Percentiles rank a stretch among this genome's conserved stretches.
These are phyloP conservation scores for Fusarium circinatum DNA, from an alignment of 2,329 filamentous ascomycete genomes.

Conservation along the genomic window DNA sequence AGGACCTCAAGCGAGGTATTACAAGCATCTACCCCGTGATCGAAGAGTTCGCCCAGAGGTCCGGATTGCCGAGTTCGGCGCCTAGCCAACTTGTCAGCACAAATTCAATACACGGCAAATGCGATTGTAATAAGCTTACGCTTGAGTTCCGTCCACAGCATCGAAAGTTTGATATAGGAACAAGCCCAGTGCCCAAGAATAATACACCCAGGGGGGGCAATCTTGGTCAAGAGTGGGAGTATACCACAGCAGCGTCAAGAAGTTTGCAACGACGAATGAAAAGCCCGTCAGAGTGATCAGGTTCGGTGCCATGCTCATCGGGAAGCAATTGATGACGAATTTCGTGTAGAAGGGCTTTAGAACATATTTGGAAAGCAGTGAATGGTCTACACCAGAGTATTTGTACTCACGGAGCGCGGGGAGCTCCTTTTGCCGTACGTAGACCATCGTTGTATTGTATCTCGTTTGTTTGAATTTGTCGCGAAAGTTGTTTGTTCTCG, in stretches of 20 bases:
- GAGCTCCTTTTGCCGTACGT: slow-evolving; percentile 92
- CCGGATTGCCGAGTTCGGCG: slow-evolving; percentile 92
- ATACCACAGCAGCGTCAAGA: slow-evolving; percentile 94
- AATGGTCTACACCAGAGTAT: slow-evolving; percentile 92
- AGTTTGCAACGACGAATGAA: slow-evolving; percentile 86
- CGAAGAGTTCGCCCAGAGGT: slow-evolving; percentile 94
- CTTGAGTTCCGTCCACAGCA: slow-evolving; percentile 93
- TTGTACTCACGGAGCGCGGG: slow-evolving; percentile 93
- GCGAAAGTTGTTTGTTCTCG: neutral
- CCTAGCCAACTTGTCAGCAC: slow-evolving; percentile 53
- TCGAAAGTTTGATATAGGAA: slow-evolving; percentile 99
- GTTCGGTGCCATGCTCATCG: slow-evolving; percentile 92
- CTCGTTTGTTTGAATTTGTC: neutral
- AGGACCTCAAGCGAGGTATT: slow-evolving; percentile 96
- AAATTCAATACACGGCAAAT: neutral
- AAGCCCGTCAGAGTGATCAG: slow-evolving; percentile 92
- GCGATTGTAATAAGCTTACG: slow-evolving; percentile 65
- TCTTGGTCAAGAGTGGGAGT: slow-evolving; percentile 93
- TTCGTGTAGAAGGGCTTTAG: slow-evolving; percentile 98
- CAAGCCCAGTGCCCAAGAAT: slow-evolving; percentile 86
- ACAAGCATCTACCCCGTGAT: slow-evolving; percentile 95
- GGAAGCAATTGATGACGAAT: slow-evolving; percentile 93
- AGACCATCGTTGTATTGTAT: slow-evolving; percentile 74
- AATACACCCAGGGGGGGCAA: slow-evolving; percentile 95
- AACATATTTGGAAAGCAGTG: slow-evolving; percentile 88